Evolutionary conservation across 2,329 filamentous ascomycete genomes (phyloP).

Genomic region (Fusarium algeriense): DNA sequence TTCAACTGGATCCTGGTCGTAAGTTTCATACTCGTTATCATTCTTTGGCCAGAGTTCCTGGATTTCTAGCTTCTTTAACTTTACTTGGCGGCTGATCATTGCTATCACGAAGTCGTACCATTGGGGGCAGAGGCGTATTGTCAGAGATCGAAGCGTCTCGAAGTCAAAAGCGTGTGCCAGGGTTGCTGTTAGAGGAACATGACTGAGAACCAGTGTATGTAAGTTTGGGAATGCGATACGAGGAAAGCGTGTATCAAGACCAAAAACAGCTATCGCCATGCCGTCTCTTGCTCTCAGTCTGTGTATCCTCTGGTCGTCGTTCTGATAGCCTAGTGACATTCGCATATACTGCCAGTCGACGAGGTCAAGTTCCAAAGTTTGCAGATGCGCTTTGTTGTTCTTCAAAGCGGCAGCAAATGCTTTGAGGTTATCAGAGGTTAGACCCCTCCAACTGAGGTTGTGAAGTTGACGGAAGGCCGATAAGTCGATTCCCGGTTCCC

Average conservation of each 20-base stretch:
- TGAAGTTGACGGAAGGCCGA: background rate
- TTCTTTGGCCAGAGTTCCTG: background rate
- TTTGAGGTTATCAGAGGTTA: background rate
- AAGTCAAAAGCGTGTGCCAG: background rate
- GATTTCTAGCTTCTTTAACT: background rate
- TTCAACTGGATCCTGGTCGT: background rate
- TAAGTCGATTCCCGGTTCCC: background rate
- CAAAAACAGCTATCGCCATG: background rate
- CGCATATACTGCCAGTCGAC: background rate
- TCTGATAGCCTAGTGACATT: background rate
- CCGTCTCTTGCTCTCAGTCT: background rate
- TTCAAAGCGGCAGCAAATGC: background rate
- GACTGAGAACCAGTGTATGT: background rate
- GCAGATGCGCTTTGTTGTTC: background rate
- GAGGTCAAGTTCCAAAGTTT: background rate
- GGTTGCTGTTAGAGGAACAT: background rate
- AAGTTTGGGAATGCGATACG: background rate
- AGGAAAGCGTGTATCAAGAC: background rate
- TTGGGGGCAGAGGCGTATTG: background rate
- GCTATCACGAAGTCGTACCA: background rate
- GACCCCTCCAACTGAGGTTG: background rate
- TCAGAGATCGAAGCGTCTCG: background rate
- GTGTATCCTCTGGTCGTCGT: background rate
- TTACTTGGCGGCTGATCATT: too few relatives aligned
- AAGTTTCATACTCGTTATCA: background rate